Evolutionary conservation across 768 basidiomycete genomes (phyloP).

Genomic region (Amylocystis lapponica): DNA sequence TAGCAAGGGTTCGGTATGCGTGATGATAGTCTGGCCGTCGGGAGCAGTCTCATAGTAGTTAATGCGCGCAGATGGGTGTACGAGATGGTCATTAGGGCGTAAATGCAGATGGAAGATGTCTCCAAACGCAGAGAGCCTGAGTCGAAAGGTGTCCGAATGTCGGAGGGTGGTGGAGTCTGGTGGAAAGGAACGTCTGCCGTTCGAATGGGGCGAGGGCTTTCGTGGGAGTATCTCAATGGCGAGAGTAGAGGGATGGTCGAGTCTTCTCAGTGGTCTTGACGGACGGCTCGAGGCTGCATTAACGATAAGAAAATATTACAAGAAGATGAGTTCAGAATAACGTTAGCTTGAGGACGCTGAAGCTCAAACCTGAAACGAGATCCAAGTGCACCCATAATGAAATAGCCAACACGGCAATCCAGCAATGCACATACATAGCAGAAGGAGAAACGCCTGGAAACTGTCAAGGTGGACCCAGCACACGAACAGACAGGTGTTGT

Average conservation of each 20-base stretch:
- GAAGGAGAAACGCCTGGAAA: too few relatives aligned
- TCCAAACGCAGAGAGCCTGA: conserved; percentile 60
- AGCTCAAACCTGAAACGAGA: too few relatives aligned
- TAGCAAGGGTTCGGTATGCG: conserved; percentile 55
- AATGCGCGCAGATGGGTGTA: conserved; percentile 74
- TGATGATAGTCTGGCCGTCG: conserved; percentile 44
- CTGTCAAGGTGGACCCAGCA: too few relatives aligned
- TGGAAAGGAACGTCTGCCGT: conserved; percentile 22
- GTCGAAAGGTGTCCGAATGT: conserved; percentile 65
- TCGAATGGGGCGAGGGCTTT: conserved; percentile 6
- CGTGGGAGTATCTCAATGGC: conserved; percentile 40
- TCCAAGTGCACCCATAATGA: too few relatives aligned
- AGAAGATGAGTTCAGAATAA: too few relatives aligned
- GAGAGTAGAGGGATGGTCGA: conserved; percentile 32
- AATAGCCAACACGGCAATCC: too few relatives aligned
- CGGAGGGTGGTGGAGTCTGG: conserved; percentile 44
- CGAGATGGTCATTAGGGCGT: conserved; percentile 69
- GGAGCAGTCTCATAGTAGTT: conserved; percentile 51
- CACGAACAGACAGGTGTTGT: too few relatives aligned
- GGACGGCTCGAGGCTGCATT: conserved; percentile 22
- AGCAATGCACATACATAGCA: too few relatives aligned
- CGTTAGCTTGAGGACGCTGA: too few relatives aligned
- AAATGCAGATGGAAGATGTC: conserved; percentile 68
- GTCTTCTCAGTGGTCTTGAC: conserved; percentile 29
- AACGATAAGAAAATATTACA: too few relatives aligned